A percentile compares a stretch with the other conserved stretches of the same genome.
phyloP scores from a whole-genome alignment of 164 flowering plant genomes.

The Vitis rotundifolia region DNA sequence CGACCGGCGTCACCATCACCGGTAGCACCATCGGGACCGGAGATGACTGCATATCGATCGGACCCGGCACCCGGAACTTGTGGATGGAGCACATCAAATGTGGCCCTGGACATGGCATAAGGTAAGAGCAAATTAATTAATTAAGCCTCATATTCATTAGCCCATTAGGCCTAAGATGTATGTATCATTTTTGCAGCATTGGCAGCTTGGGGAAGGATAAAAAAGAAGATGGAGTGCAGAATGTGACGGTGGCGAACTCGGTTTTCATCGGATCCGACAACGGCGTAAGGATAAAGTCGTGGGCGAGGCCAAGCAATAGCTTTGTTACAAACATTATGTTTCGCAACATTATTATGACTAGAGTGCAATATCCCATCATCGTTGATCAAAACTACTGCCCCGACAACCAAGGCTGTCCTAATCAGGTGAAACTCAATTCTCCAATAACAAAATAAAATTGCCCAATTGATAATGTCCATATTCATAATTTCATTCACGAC shows the following conservation, averaged over 20 bases:
- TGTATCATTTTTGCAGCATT: constrained; percentile 26
- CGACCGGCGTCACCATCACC: constrained; percentile 32
- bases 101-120: constrained; percentile 61
- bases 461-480: too few relatives aligned
- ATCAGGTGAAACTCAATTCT: constrained; percentile 25
- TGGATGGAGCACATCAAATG: constrained; percentile 29
- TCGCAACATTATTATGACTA: constrained; percentile 27
- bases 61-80: constrained; percentile 40
- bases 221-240: constrained; percentile 43
- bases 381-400: constrained; percentile 50
- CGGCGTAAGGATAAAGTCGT: constrained; percentile 49
- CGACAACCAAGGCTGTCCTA: constrained; percentile 28
- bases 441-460: not conserved
- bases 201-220: constrained; percentile 38
- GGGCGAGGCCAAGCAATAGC: constrained; percentile 44
- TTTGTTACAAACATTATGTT: constrained; percentile 30
- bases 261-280: constrained; percentile 39
- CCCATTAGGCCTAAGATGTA: not conserved
- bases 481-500: too few relatives aligned
- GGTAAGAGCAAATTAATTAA: constrained; percentile 15
- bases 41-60: constrained; percentile 55
- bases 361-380: constrained; percentile 35
- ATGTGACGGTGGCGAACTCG: constrained; percentile 27
- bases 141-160: not conserved
- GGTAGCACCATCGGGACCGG: constrained; percentile 37